Conservation (phyloP, 2,329 filamentous ascomycete genomes). For the Sclerotinia borealis region DNA sequence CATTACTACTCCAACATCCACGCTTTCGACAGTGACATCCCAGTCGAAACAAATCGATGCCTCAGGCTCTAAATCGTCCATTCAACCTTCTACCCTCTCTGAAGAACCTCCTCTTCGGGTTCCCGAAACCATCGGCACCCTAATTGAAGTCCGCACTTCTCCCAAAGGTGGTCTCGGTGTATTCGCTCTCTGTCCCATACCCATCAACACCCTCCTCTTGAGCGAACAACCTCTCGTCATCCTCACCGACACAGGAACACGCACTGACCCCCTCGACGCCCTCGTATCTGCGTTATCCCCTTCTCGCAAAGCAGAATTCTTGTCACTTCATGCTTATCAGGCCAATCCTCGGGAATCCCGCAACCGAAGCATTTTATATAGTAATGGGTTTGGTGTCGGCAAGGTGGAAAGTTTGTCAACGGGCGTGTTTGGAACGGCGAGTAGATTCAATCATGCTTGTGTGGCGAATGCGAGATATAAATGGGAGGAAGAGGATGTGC, state of each 20-base stretch:
- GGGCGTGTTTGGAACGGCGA: constrained; percentile 23
- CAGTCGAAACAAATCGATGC: neutral
- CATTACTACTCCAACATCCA: neutral
- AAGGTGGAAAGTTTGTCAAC: constrained; percentile 14
- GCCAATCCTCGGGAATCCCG: constrained; percentile 15
- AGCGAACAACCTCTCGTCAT: constrained; percentile 23
- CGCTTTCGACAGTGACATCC: neutral
- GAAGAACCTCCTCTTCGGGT: constrained; percentile 14
- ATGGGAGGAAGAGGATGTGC: constrained; percentile 20
- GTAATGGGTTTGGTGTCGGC: constrained; percentile 23
- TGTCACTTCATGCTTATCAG: constrained; percentile 17
- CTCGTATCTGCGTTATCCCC: constrained; percentile 18
- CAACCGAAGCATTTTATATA: constrained; percentile 22
- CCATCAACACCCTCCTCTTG: constrained; percentile 19
- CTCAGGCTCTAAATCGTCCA: neutral
- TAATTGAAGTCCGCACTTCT: constrained; percentile 20
- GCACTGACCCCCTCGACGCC: constrained; percentile 17
- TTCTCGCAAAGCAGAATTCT: constrained; percentile 11
- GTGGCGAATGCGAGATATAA: constrained; percentile 21
- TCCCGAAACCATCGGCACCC: constrained; percentile 21
- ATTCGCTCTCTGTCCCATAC: constrained; percentile 22
- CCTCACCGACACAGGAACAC: constrained; percentile 18
- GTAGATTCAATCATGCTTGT: constrained; percentile 19
- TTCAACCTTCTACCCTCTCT: neutral
- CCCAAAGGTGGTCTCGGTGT: constrained; percentile 23